Base-by-base conservation (phyloP, 495 filamentous ascomycete genomes). In the Hyphodiscus hymeniophilus region DNA sequence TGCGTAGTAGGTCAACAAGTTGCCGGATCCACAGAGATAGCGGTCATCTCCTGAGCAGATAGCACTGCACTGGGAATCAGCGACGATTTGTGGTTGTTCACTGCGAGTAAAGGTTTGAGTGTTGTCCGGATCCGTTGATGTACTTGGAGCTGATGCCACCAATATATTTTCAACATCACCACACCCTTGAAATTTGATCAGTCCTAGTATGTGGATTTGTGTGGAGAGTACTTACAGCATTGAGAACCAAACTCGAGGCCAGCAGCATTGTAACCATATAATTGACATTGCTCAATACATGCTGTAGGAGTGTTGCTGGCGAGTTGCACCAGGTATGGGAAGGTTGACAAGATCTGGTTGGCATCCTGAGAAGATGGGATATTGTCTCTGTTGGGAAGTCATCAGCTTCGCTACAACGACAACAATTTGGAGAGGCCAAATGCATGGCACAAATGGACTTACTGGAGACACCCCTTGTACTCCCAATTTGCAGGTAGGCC, bases 1-100 rank as follows among this genome's bases (percentile, higher is more conserved):
- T 5, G 12, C 17, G 26, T 82, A 83, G 13, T 71, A 73, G 4
- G 68, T 67, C 33, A 82, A 63, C 7, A 71, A 66, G 38, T 64
- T 58, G 38, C 68, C 67, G 42, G 72, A 76, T 48, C 80, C 80
- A 50, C 80, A 84, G 45, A 76, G 68, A 34, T 70, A 52, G 0
- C 59, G 64, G 0, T 63, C 44, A 50, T 80, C 71, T 34, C 80
- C 80, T 8, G 69, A 63, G 54, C 80, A 84, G 26, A 58, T 49
- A 33, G 75, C 61, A 20, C n/a, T 30, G 23, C 41, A 43, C 15
- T 43, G 6, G 41, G 41, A 43, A 7, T 28, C 41, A 16, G 21
- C 22, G 10, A 43, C 41, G 3, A 43, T 3, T n/a, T 12, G 13
- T 3, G 41, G 23, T 6, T 7, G 11, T 3, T 8, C 38, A 18